Evolutionary conservation across 805 yeast species (phyloP), one percentile per base, ranked within the genome.

Genomic region (Cyberlindnera mississippiensis): DNA sequence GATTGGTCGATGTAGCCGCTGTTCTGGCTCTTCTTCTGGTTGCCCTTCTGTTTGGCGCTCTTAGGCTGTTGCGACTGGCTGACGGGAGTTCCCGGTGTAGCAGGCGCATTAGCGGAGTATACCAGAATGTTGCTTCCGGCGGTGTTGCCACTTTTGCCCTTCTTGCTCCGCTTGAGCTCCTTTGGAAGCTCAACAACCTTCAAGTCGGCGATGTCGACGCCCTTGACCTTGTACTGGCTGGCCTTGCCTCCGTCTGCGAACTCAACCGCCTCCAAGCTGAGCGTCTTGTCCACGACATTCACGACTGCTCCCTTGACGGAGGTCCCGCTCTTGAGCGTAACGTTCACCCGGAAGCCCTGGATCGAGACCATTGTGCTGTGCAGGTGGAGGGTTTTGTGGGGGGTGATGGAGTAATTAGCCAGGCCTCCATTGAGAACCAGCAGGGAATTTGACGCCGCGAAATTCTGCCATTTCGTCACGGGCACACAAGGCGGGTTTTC

Each of bases 121-220:
- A 40, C 41, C 17, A 40, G 17, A 4, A 40, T 37, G 37, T 37
- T 42, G 35, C 36, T 43, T 15, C n/a, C 34, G 16, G 28, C 39
- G 26, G 39, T 41, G 37, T 38, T 32, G 19, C 38, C 33, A 11
- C 33, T 27, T 24, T 42, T 35, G 48, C 50, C 30, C 35, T 39
- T 47, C 41, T 34, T 42, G n/a, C 36, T 44, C 11, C 42, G 39
- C 29, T 46, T 57, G 54, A 60, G 49, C 2, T 49, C 53, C 17
- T 48, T 48, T 2, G 85, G 83, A n/a, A 80, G 57, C 35, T 70
- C 79, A 6, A 73, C 48, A 8, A 81, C 85, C 45, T 72, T 73
- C 58, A 81, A 62, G 53, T 80, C 85, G 4, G 66, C 58, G 34
- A 81, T 76, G 12, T 63, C 63, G 11, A 51, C 35, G 28, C 76